Base-by-base conservation (phyloP, 2,329 filamentous ascomycete species). In the Chaetomium sp. region DNA sequence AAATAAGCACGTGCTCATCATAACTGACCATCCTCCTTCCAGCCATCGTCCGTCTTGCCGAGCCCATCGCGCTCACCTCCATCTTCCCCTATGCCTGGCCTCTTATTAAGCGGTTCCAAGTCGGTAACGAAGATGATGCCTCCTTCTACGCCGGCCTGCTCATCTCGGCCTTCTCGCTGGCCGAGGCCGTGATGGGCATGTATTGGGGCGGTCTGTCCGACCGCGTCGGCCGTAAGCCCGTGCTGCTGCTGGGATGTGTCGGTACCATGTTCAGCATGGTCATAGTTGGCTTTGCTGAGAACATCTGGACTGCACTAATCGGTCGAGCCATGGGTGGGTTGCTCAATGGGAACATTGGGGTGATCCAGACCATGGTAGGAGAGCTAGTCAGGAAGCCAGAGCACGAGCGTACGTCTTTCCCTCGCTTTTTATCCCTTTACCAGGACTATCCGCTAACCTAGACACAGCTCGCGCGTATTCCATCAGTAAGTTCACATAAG, bases 1-100 rank as follows among this genome's bases (percentile, higher is more conserved):
- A 27, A 27, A 3, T 27, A 27, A 27, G 19, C 19, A 27, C 19
- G 19, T 27, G 19, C 19, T 27, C 19, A 27, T 27, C 19, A 27
- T 27, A 27, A 27, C 19, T 27, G 19, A 27, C 19, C 19, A 27
- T 27, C 19, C 19, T 27, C 19, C 19, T 27, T 27, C 34, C 65
- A 95, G 91, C 90, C 70, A 89, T 96, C 77, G 91, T 95, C 68
- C 89, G 91, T 60, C 83, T 96, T 63, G 89, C 91, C 52, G 91
- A 96, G 72, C 91, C 91, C 27, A 92, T 96, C 65, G 91, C 91
- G 50, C 81, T 96, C 61, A 96, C 91, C 1, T 94, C 89, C 67
- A 94, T 96, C 71, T 95, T 92, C 66, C 91, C 91, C 19, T 96
- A 96, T 71, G 89, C 89, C 58, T 95, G 88, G 87, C 81, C 87